These are phyloP conservation scores for Piloderma croceum DNA, from an alignment of 768 basidiomycete genomes.

Conservation along the genomic window DNA sequence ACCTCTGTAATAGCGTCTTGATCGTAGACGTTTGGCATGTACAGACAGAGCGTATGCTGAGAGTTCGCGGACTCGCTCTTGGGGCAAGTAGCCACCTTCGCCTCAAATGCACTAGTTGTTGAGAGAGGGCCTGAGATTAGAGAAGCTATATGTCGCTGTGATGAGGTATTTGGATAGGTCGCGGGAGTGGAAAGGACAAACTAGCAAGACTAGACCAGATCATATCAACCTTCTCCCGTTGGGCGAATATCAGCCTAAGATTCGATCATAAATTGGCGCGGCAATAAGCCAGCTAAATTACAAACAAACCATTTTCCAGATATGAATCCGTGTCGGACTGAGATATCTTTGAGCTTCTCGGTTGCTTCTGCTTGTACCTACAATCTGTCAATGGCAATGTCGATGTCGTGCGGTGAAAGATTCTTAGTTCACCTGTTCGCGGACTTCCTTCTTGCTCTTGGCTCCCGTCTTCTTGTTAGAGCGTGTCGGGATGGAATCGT, in stretches of 20 bases:
- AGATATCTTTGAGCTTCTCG: conserved; percentile 53
- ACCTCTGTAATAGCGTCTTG: conserved; percentile 54
- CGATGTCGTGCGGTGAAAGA: not conserved
- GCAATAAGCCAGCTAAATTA: conserved; percentile 1
- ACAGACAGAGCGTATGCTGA: conserved; percentile 67
- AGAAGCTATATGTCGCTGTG: conserved; percentile 39
- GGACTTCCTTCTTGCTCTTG: conserved; percentile 70
- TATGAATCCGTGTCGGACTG: conserved; percentile 47
- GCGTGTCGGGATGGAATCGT: conserved; percentile 57
- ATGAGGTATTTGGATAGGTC: not conserved
- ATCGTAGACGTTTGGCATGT: conserved; percentile 67
- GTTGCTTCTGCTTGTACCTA: conserved; percentile 59
- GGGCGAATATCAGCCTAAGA: conserved; percentile 62
- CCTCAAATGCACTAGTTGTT: conserved; percentile 46
- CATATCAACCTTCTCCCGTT: conserved; percentile 54
- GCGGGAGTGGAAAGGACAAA: conserved; percentile 24
- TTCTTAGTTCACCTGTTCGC: conserved; percentile 50
- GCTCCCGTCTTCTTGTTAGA: conserved; percentile 67
- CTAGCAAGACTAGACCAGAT: conserved; percentile 62
- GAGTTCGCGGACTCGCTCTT: conserved; percentile 39
- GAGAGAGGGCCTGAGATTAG: conserved; percentile 59
- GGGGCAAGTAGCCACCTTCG: conserved; percentile 66
- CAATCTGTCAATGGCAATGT: not conserved
- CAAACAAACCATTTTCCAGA: conserved; percentile 60
- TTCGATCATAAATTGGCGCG: conserved; percentile 1